Evolutionary conservation across 148 eudicot species (phyloP).

Genomic region (Amaranthus palmeri): DNA sequence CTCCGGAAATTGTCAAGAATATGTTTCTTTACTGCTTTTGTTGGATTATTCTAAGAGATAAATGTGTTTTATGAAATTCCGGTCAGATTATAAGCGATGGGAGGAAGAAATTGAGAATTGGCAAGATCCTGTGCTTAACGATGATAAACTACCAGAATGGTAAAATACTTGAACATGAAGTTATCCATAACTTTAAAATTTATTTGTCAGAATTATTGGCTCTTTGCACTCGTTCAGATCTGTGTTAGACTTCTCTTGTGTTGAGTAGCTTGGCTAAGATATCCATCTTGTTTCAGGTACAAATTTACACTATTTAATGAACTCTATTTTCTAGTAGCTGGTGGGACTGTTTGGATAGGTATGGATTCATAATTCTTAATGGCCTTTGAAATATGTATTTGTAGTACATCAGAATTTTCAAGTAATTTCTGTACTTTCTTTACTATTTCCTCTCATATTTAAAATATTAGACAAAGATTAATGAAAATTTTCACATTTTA

Average conservation of each 20-base stretch:
- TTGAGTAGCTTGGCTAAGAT: slow-evolving; percentile 7
- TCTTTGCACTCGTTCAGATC: neutral
- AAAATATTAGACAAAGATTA: neutral
- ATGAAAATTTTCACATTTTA: slow-evolving; percentile 23
- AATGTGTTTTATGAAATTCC: slow-evolving; percentile 11
- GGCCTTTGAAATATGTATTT: slow-evolving; percentile 1
- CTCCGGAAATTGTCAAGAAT: neutral
- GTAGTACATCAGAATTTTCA: neutral
- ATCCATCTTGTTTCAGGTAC: slow-evolving; percentile 59
- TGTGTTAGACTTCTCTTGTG: neutral
- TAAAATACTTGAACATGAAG: slow-evolving; percentile 19
- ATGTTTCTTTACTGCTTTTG: neutral
- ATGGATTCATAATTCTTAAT: slow-evolving; percentile 5
- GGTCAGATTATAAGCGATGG: slow-evolving; percentile 87
- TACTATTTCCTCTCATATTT: neutral
- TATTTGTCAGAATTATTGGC: neutral
- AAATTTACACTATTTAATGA: slow-evolving; percentile 94
- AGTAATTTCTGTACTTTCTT: neutral
- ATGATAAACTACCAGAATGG: slow-evolving; percentile 94
- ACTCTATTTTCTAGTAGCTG: slow-evolving; percentile 90
- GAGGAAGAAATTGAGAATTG: slow-evolving; percentile 97
- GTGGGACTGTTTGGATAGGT: slow-evolving; percentile 99
- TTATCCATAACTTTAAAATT: neutral
- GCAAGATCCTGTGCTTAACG: slow-evolving; percentile 86
- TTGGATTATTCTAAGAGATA: slow-evolving; percentile 3